These are phyloP conservation scores for Sparassis latifolia DNA, from an alignment of 1,284 basidiomycete species.

Conservation along the genomic window DNA sequence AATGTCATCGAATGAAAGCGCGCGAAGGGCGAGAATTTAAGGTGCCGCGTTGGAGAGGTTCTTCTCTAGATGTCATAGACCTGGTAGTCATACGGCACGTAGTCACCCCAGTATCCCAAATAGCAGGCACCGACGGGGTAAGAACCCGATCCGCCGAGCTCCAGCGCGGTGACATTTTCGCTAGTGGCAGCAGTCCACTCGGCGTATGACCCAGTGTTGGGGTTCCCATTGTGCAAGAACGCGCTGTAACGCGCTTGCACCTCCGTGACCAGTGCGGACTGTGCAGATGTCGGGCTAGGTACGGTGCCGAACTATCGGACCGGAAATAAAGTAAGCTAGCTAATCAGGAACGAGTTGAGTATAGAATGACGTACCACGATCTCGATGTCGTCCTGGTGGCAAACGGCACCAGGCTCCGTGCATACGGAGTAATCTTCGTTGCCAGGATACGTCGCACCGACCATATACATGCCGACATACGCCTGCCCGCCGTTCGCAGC, in stretches of 20 bases:
- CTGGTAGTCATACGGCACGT: slow-evolving; percentile 67
- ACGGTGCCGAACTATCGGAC: slow-evolving; percentile 58
- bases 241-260: slow-evolving; percentile 62
- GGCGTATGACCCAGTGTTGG: slow-evolving; percentile 40
- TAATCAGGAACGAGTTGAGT: not conserved
- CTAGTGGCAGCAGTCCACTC: slow-evolving; percentile 47
- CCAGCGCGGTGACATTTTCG: slow-evolving; percentile 43
- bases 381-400: slow-evolving; percentile 71
- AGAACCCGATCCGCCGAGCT: slow-evolving; percentile 49
- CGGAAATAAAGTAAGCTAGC: not conserved
- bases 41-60: no score
- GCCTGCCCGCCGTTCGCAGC: slow-evolving; percentile 54
- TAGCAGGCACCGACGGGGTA: slow-evolving; percentile 51
- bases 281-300: slow-evolving; percentile 45
- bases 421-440: slow-evolving; percentile 54
- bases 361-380: slow-evolving; percentile 48
- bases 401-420: slow-evolving; percentile 46
- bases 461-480: slow-evolving; percentile 61
- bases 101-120: slow-evolving; percentile 57
- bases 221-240: slow-evolving; percentile 57
- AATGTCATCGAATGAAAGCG: no score
- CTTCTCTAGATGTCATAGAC: slow-evolving; percentile 39
- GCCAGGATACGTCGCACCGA: slow-evolving; percentile 64
- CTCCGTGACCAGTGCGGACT: slow-evolving; percentile 51
- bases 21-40: no score